Evolutionary conservation across 2,329 filamentous ascomycete species (phyloP).

Genomic region (Amesomyces nigricolor): DNA sequence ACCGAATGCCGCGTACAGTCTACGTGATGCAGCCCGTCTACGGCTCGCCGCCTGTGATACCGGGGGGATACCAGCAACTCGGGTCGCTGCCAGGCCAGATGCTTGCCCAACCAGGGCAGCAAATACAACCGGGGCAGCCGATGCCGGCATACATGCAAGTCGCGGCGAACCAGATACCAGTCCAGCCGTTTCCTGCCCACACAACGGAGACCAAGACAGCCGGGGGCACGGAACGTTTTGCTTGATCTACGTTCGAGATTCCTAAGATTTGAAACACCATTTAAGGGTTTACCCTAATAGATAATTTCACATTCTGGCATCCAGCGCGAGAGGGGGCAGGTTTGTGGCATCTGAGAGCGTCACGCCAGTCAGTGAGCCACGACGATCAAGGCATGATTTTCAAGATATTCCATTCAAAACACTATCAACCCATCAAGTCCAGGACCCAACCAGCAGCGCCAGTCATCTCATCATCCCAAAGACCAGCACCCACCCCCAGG

Average conservation of each 20-base stretch:
- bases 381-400: no score
- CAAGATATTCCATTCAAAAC: no score
- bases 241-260: background rate
- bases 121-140: background rate
- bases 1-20: constrained; percentile 6
- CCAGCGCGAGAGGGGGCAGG: no score
- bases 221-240: background rate
- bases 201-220: background rate
- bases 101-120: background rate
- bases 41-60: background rate
- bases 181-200: background rate
- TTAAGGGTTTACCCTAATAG: no score
- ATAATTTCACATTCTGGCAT: no score
- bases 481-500: no score
- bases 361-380: no score
- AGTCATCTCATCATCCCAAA: no score
- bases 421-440: no score
- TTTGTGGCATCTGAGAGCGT: no score
- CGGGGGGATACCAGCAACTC: constrained; percentile 4
- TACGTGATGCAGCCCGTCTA: constrained; percentile 10
- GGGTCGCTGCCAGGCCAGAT: background rate
- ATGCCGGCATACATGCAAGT: background rate
- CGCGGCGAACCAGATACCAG: background rate
- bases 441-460: no score
- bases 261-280: no score